Evolutionary conservation across 2,329 filamentous ascomycete species (phyloP), one percentile per base, ranked within the genome.

Genomic region (Mycocentrospora acerina): DNA sequence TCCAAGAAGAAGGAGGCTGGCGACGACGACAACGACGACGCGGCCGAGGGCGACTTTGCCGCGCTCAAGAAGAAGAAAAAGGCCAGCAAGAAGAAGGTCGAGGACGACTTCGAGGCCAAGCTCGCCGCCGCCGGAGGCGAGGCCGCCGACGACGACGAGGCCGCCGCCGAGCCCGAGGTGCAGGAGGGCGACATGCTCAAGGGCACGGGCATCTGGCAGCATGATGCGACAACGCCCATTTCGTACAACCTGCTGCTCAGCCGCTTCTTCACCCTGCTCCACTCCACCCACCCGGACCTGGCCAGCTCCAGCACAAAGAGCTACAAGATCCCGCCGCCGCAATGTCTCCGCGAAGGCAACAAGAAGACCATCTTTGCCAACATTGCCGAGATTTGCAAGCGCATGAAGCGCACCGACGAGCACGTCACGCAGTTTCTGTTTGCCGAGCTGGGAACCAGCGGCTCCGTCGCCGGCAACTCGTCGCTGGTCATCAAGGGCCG

Each of bases 291-390:
- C 77, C 93, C 93, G 59, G 93, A 98, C 69, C 86, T 97, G 63
- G 85, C 91, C 51, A 86, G 88, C 48, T 88, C 83, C 68, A 89
- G 89, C 54, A 83, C 84, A 63, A 93, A 90, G 79, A 94, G 87
- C 72, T 98, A 97, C 83, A 97, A 97, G 83, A 98, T 98, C 58
- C 93, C 93, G 35, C 93, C 93, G 36, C 93, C 93, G 34, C 93
- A 98, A 77, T 97, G 93, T 75, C 83, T 97, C 66, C 90, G 93
- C 75, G 93, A 98, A 90, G 93, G 93, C 70, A 98, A 98, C 83
- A 94, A 95, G 82, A 67, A 66, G 85, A 98, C 93, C 48, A 95
- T 98, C 65, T 98, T 98, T 65, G 93, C 91, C 77, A 98, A 98
- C 77, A 93, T 98, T 66, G 83, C 89, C 68, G 93, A 98, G 69